Evolutionary conservation across 768 basidiomycete species (phyloP), one percentile per base, ranked within the genome.

Genomic region (Suillus brevipes): DNA sequence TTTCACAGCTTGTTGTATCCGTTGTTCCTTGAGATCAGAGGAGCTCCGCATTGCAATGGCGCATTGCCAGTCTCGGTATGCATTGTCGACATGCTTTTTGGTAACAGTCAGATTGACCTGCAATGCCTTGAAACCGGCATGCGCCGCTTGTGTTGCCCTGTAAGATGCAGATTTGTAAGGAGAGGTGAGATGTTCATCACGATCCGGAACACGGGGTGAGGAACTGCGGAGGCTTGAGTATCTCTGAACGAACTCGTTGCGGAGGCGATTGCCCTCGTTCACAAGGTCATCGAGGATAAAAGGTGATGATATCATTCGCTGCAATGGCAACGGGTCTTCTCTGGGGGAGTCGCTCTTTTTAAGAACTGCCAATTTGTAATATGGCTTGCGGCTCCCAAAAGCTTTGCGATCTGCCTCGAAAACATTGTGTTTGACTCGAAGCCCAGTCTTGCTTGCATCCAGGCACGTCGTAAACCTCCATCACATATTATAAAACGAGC

Each of bases 381-480:
- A 67, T 0, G 81, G 80, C 5, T 71, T 73, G n/a, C 69, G 58
- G 3, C 61, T 47, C 18, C 77, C 78, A 68, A 78, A 89, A 8
- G 40, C 49, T 3, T 65, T 64, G 37, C 60, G 64, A 69, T 92
- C 88, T 0, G 65, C 16, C 0, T 77, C 62, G 55, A 83, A 83
- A 3, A 87, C 73, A 0, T 72, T 66, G 0, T 55, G 42, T 62
- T 80, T 83, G 59, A 92, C 81, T 3, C 81, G 79, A 6, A 84
- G 78, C 0, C 91, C 91, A 25, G 87, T 88, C 73, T 92, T 92
- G 50, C 81, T 83, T 0, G 88, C 82, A 75, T 93, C 91, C 10
- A 93, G 78, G 12, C 89, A 78, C 1, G 83, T 86, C 9, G 84
- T 85, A 67, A 90, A 91, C 77, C 91, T 93, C 61, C 42, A 52